Conservation (phyloP, 2,329 filamentous ascomycete species). For the Ceratocystis eucalypticola region DNA sequence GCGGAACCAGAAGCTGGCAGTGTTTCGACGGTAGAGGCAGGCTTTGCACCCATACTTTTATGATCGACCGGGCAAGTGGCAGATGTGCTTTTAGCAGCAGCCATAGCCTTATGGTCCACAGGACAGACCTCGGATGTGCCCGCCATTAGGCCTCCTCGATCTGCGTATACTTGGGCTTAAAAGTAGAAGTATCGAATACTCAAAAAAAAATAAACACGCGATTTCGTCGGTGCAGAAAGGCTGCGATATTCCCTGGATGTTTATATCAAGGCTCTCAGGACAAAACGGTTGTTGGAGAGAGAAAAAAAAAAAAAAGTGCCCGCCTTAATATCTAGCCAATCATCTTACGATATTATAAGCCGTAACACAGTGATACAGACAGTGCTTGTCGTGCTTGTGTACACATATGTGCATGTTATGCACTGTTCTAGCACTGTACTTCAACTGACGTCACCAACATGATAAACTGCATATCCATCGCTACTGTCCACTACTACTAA, state of each 20-base stretch:
- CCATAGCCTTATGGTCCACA: constrained; percentile 18
- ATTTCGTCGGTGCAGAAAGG: neutral
- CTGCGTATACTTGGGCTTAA: neutral
- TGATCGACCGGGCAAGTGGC: constrained; percentile 8
- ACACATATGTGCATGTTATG: neutral
- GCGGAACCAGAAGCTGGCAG: constrained; percentile 20
- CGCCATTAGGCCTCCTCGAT: neutral
- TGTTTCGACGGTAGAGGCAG: neutral
- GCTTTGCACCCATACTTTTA: neutral
- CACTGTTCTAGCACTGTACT: neutral
- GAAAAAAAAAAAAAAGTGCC: constrained; percentile 6
- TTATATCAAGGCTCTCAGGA: neutral
- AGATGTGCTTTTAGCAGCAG: constrained; percentile 16
- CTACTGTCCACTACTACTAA: neutral
- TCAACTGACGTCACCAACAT: neutral
- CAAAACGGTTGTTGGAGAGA: neutral
- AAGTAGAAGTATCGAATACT: too few species aligned
- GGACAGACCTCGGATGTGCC: constrained; percentile 17
- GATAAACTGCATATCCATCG: neutral
- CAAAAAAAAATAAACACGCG: too few species aligned
- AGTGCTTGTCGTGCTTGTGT: neutral
- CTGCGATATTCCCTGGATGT: neutral
- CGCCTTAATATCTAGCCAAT: constrained; percentile 1
- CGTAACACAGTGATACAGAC: neutral
- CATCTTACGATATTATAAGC: neutral